Base-by-base conservation (phyloP, 805 yeast genomes). In the Candida verbasci region DNA sequence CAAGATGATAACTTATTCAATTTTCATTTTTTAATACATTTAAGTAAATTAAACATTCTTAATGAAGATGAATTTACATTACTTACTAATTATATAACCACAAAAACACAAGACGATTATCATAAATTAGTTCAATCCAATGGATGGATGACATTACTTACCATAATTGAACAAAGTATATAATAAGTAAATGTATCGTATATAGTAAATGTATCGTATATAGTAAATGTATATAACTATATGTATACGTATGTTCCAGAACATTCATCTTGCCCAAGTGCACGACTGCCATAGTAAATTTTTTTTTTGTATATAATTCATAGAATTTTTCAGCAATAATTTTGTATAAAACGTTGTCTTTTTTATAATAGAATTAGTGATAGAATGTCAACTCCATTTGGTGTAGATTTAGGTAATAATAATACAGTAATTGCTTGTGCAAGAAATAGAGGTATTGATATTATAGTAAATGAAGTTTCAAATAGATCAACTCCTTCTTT, bases 391-490 rank as follows among this genome's bases (percentile, higher is more conserved):
- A 76, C 82, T 60, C 96, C 96, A 68, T 85, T 89, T 58, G 98
- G 98, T 74, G 82, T 93, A 67, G 98, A 93, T 79, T 83, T 93
- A 62, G 98, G 98, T 71, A 88, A 88, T 72, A 76, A 78, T 74
- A 85, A 78, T 75, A 80, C 96, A 47, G 97, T 91, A 51, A 77
- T 91, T 60, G 97, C 95, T 29, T 68, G 95, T 60, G 98, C 98
- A 46, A 84, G 91, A 65, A 93, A 91, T 80, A 82, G 97, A 74
- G 97, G 97, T 60, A 93, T 93, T 60, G 99, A 93, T 66, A 82
- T 93, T 55, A 86, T 93, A 55, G 97, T 93, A 70, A 93, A 93
- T 63, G 99, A 93, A 70, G 97, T 93, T 33, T 89, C 97, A 40
- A 93, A 93, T 82, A 84, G 99, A 68, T 66, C 94, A 49, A 93